Evolutionary conservation across 2,329 filamentous ascomycete species (phyloP).

Genomic region (Phialemoniopsis sp.): DNA sequence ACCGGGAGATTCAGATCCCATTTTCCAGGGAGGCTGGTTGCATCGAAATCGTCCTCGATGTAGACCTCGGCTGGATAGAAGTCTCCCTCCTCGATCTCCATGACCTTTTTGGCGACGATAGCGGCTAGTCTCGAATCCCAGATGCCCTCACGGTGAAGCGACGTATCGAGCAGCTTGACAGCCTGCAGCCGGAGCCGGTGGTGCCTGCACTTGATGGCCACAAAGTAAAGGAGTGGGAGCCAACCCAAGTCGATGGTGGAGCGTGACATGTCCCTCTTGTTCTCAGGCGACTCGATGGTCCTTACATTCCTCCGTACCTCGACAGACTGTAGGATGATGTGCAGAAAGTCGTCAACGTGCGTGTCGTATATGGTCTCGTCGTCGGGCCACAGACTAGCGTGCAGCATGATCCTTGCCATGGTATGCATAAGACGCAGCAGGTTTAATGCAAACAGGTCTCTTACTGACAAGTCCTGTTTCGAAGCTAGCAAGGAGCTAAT

Average conservation of each 20-base stretch:
- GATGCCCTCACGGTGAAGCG: constrained; percentile 30
- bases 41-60: background rate
- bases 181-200: constrained; percentile 33
- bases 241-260: constrained; percentile 37
- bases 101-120: constrained; percentile 25
- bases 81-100: constrained; percentile 30
- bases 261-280: constrained; percentile 19
- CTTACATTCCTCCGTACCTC: background rate
- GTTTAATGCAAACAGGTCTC: constrained; percentile 4
- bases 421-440: constrained; percentile 31
- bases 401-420: constrained; percentile 35
- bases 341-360: constrained; percentile 21
- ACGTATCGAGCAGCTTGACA: constrained; percentile 20
- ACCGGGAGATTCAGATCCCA: constrained; percentile 10
- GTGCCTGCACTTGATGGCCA: constrained; percentile 41
- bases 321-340: constrained; percentile 16
- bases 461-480: background rate
- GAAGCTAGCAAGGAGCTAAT: background rate
- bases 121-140: constrained; percentile 30
- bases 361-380: constrained; percentile 29
- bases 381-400: constrained; percentile 19
- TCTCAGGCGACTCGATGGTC: background rate
- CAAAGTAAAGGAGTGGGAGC: constrained; percentile 38
- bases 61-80: constrained; percentile 9
- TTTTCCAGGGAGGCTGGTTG: constrained; percentile 4